Evolutionary conservation across 129 eudicot genomes (phyloP), one percentile per base, ranked within the genome.

Genomic region (Helianthus tuberosus): DNA sequence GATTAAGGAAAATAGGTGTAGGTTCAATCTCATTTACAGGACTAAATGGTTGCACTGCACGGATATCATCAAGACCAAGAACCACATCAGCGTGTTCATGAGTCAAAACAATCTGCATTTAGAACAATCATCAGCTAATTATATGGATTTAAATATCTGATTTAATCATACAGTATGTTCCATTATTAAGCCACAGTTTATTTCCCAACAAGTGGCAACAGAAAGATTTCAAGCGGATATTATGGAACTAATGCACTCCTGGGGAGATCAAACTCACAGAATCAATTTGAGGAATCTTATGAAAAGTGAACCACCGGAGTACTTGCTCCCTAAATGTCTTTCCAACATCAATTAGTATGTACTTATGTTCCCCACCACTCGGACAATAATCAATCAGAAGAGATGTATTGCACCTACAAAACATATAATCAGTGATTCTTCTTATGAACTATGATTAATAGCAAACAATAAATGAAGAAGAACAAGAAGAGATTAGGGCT

Each of bases 61-160:
- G 96, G 74, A 95, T 77, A 75, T 95, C 99, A 82, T 91, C 96
- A 72, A 95, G 85, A 84, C 97, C 99, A 58, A 88, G 96, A 79
- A 89, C 88, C 6, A 97, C 97, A 89, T 95, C 99, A 64, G 99
- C 99, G 83, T 95, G 99, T 68, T 95, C 99, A 87, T 95, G 99
- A 43, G 99, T 91, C 83, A 95, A 77, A 74, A 95, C 58, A 73
- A 95, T 84, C 99, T 95, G 94, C 77, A 83, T 44, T 66, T 46
- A 32, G 25, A 53, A 23, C 20, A 59, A 60, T 51, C 73, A 77
- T 71, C 75, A 77, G 75, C 62, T 58, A 68, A 62, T 46, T 69
- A 25, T 69, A 78, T 49, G 23, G 54, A 20, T 20, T 20, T 20
- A 20, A 20, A 20, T 20, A 20, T 20, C 23, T 0, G 23, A 20